Evolutionary conservation across 306 rosid species (phyloP).

Genomic region (Cajanus cajan): DNA sequence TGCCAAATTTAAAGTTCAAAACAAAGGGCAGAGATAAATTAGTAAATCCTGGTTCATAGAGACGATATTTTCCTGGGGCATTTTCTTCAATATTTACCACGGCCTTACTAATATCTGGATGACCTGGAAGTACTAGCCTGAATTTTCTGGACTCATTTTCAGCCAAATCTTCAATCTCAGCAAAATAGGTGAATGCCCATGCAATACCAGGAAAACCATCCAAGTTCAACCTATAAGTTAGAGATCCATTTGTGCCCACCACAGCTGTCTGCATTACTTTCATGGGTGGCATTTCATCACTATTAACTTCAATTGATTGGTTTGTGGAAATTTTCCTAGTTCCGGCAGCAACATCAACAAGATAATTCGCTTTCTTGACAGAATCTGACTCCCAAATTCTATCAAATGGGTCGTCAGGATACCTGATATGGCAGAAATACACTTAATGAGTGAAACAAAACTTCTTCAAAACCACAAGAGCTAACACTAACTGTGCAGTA

Average conservation of each 20-base stretch:
- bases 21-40: slow-evolving; percentile 86
- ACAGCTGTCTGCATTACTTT: slow-evolving; percentile 98
- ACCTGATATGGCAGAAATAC: slow-evolving; percentile 57
- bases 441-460: neutral
- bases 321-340: slow-evolving; percentile 75
- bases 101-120: slow-evolving; percentile 67
- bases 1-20: slow-evolving; percentile 70
- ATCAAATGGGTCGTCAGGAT: slow-evolving; percentile 95
- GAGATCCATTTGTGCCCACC: slow-evolving; percentile 81
- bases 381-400: slow-evolving; percentile 96
- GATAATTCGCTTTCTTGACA: slow-evolving; percentile 87
- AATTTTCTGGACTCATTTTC: slow-evolving; percentile 75
- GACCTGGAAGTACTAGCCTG: slow-evolving; percentile 79
- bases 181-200: slow-evolving; percentile 86
- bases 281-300: slow-evolving; percentile 72
- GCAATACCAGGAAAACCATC: slow-evolving; percentile 87
- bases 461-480: slow-evolving; percentile 15
- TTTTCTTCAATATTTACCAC: slow-evolving; percentile 91
- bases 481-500: neutral
- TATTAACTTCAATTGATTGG: slow-evolving; percentile 57
- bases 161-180: slow-evolving; percentile 89
- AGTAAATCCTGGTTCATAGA: slow-evolving; percentile 83
- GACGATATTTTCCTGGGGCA: slow-evolving; percentile 82
- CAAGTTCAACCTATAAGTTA: slow-evolving; percentile 86
- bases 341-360: slow-evolving; percentile 90